phyloP scores from a whole-genome alignment of 2,329 filamentous ascomycete species.

The Stachybotrys echinatus region DNA sequence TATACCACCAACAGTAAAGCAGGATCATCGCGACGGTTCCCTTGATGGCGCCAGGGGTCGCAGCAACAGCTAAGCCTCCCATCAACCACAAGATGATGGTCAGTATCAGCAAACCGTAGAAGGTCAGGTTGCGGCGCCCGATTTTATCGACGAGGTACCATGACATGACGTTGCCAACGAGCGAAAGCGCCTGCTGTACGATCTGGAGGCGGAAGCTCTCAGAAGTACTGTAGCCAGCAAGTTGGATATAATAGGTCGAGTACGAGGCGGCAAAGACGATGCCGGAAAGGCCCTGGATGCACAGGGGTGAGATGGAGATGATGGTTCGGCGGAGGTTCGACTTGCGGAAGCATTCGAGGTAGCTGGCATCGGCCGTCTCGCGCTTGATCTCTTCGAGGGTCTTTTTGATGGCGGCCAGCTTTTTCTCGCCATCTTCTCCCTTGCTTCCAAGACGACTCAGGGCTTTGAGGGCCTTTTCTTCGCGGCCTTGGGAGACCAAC shows the following conservation, averaged over 20 bases:
- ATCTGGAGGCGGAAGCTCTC: background rate
- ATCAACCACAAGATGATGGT: conserved; percentile 2
- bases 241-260: conserved; percentile 12
- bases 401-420: conserved; percentile 2
- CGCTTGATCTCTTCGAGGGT: conserved; percentile 4
- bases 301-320: conserved; percentile 12
- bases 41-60: conserved; percentile 1
- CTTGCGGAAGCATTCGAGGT: conserved; percentile 11
- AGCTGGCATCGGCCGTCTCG: background rate
- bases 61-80: conserved; percentile 1
- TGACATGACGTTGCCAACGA: too few species aligned
- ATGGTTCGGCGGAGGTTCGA: conserved; percentile 13
- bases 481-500: conserved; percentile 27
- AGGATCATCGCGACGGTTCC: conserved; percentile 9
- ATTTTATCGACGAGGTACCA: too few species aligned
- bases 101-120: background rate
- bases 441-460: conserved; percentile 1
- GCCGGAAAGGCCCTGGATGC: conserved; percentile 9
- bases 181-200: too few species aligned
- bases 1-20: conserved; percentile 7
- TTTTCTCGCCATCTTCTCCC: background rate
- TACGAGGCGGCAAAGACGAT: conserved; percentile 9
- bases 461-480: conserved; percentile 25
- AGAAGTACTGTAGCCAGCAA: conserved; percentile 9
- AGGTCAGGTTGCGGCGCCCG: conserved; percentile 2